Base-by-base conservation (phyloP, 495 filamentous ascomycete species). In the Xylaria cubensis region DNA sequence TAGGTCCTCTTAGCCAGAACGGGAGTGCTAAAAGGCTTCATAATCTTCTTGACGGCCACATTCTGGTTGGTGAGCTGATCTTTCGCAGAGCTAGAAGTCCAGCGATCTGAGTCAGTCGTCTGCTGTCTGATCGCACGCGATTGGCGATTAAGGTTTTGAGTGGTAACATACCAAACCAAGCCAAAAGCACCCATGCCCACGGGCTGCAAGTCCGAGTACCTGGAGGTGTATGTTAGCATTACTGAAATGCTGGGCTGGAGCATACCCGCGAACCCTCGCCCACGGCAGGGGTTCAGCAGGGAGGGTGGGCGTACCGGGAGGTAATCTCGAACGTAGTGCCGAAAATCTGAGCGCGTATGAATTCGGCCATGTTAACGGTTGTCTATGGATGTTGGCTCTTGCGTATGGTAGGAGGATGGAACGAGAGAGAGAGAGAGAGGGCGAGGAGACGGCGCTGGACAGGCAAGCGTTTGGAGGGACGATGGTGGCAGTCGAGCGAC, bases 261-360 rank as follows among this genome's bases (percentile, higher is more conserved):
- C n/a, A 8, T 5, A 41, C 7, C 17, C 17, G 58, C 34, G 34
- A n/a, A 21, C 6, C 15, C 56, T 59, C 17, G 32, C 21, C 7
- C 26, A 29, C 26, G 44, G 44, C 17, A 29, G 36, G 24, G 29
- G 39, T 15, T 68, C 19, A 13, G 56, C 67, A 74, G 68, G 26
- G 36, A 26, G 1, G 44, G 41, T 46, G 58, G 59, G 71, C 85
- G 76, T 89, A 97, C 95, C 96, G 92, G 87, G 95, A 98, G 73
- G 96, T 99, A 84, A 99, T 99, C 88, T 99, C 96, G 78, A 99
- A 99, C 74, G 96, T 98, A 64, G 97, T 98, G 82, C 96, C 97
- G 80, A 99, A 99, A 82, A 99, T 98, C 90, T 97, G 94, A 79
- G 96, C 95, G 82, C 96, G 93, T 77, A 98, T 94, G 85, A 99